phyloP scores from a whole-genome alignment of 257 asterid genomes.

The Eustoma russellianum region DNA sequence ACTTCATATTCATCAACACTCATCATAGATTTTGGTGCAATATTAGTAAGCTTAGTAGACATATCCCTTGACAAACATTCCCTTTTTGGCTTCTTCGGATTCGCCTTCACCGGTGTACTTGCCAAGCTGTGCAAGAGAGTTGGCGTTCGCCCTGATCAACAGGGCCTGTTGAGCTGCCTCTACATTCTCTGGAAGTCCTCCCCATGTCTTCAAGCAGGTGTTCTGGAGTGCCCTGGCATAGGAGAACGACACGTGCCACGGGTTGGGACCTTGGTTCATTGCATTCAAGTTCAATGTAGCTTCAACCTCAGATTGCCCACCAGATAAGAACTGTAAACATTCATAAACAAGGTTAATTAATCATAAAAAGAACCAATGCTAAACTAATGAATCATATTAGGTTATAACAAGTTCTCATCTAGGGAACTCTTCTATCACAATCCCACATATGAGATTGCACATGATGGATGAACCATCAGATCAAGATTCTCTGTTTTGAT shows the following conservation, averaged over 20 bases:
- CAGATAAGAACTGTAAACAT: constrained; percentile 54
- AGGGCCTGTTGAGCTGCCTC: constrained; percentile 55
- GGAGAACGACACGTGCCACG: constrained; percentile 76
- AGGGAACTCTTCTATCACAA: too few species aligned
- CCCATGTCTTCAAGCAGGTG: constrained; percentile 78
- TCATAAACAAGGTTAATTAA: too few species aligned
- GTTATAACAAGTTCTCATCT: too few species aligned
- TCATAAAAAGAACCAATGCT: too few species aligned
- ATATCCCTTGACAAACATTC: constrained; percentile 68
- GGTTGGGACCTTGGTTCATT: constrained; percentile 76
- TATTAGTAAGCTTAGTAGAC: constrained; percentile 29
- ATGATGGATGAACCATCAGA: too few species aligned
- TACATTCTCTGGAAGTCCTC: constrained; percentile 56
- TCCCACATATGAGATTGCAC: too few species aligned
- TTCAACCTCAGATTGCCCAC: constrained; percentile 80
- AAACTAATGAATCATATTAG: too few species aligned
- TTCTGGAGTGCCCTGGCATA: constrained; percentile 73
- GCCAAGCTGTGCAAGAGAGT: constrained; percentile 77
- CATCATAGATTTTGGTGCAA: too few species aligned
- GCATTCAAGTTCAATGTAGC: constrained; percentile 73
- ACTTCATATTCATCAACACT: not conserved
- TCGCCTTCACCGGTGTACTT: constrained; percentile 69
- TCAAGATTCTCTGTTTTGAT: too few species aligned
- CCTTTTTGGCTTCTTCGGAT: constrained; percentile 70
- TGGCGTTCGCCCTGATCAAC: constrained; percentile 58